Conservation (phyloP, 495 filamentous ascomycete genomes). For the Delitschia confertaspora region DNA sequence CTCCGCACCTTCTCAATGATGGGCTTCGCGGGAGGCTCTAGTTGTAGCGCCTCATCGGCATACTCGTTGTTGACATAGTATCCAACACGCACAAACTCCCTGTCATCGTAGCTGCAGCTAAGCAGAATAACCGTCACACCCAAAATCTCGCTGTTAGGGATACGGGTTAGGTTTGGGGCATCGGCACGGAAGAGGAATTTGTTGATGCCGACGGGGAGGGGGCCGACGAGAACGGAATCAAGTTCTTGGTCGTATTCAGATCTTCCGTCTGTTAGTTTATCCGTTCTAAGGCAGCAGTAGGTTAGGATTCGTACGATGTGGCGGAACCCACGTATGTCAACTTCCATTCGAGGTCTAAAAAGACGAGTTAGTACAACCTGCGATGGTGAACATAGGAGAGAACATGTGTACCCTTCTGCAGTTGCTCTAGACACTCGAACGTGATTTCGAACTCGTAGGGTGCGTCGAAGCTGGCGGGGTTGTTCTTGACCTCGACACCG, state of each 20-base stretch:
- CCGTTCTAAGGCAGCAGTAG: slow-evolving; percentile 13
- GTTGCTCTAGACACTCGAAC: slow-evolving; percentile 87
- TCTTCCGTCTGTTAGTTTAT: slow-evolving; percentile 39
- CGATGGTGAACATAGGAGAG: neutral
- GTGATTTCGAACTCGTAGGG: slow-evolving; percentile 97
- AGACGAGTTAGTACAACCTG: slow-evolving; percentile 19
- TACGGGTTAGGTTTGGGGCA: slow-evolving; percentile 75
- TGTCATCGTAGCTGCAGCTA: slow-evolving; percentile 88
- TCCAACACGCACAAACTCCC: slow-evolving; percentile 95
- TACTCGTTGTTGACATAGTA: slow-evolving; percentile 99
- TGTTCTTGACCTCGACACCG: slow-evolving; percentile 90
- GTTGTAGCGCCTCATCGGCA: slow-evolving; percentile 75
- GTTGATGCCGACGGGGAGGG: slow-evolving; percentile 93
- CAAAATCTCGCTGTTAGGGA: slow-evolving; percentile 88
- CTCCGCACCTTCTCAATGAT: slow-evolving; percentile 83
- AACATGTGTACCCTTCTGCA: slow-evolving; percentile 67
- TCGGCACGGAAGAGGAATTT: slow-evolving; percentile 98
- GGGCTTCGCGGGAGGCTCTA: slow-evolving; percentile 83
- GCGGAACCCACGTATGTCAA: slow-evolving; percentile 97
- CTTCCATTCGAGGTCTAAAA: slow-evolving; percentile 96
- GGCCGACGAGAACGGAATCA: slow-evolving; percentile 90
- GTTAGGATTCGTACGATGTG: slow-evolving; percentile 60
- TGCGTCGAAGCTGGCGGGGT: slow-evolving; percentile 81
- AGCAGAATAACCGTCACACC: slow-evolving; percentile 96
- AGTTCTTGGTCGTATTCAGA: slow-evolving; percentile 97